Percentiles rank a stretch among this genome's conserved stretches.
These are phyloP conservation scores for Ceratocystis variospora DNA, from an alignment of 2,329 filamentous ascomycete species.

Conservation along the genomic window DNA sequence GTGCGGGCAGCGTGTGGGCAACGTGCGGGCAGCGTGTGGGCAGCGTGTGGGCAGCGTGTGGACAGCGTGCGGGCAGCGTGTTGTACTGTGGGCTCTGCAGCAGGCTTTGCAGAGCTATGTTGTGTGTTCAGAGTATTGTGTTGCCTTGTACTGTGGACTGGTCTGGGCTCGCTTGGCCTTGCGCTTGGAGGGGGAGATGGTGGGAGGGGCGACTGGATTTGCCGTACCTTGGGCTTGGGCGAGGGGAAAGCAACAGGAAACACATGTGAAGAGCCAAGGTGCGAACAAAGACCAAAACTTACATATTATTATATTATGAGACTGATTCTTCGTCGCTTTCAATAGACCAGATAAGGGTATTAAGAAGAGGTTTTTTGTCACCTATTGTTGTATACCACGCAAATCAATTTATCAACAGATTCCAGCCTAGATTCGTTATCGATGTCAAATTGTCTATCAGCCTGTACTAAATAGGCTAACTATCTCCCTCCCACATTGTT, in stretches of 20 bases:
- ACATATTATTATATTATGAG: too few species aligned
- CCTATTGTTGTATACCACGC: background rate
- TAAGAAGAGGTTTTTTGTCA: too few species aligned
- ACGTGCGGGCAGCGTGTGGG: background rate
- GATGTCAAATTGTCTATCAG: background rate
- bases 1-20: background rate
- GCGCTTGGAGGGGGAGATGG: background rate
- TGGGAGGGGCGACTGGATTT: background rate
- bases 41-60: too few species aligned
- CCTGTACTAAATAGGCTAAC: background rate
- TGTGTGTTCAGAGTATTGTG: background rate
- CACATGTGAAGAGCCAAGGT: too few species aligned
- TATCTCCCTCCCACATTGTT: background rate
- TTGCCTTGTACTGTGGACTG: background rate
- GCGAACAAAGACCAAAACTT: too few species aligned
- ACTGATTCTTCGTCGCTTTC: too few species aligned
- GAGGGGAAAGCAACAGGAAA: background rate
- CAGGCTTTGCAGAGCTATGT: background rate
- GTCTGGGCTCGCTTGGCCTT: background rate
- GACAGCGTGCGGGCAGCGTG: background rate
- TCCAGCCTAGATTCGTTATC: background rate
- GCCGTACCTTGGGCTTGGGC: background rate
- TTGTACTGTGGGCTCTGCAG: background rate
- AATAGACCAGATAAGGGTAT: too few species aligned
- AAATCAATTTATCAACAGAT: background rate